Evolutionary conservation across 495 filamentous ascomycete genomes (phyloP).

Genomic region (Immersiella caudata): DNA sequence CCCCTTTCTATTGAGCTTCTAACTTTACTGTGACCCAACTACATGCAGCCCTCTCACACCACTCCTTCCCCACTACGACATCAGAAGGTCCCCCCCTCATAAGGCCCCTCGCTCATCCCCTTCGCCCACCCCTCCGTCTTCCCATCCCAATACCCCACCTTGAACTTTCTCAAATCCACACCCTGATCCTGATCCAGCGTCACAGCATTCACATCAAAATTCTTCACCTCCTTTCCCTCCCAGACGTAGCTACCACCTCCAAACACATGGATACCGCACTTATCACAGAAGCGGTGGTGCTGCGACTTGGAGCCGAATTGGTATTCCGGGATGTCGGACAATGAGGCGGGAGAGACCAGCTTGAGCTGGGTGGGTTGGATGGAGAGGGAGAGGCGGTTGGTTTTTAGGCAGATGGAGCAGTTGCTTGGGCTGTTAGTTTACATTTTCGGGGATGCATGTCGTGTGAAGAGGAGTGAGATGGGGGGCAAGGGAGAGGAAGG

Average conservation of each 20-base stretch:
- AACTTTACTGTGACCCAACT: no score
- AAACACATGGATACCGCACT: conserved; percentile 18
- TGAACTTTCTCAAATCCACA: conserved; percentile 8
- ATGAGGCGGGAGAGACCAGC: conserved; percentile 3
- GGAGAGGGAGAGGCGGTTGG: conserved; percentile 6
- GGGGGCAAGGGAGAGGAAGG: no score
- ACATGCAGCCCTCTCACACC: no score
- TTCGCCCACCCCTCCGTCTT: conserved; percentile 7
- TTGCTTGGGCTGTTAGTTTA: neutral
- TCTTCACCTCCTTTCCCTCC: conserved; percentile 10
- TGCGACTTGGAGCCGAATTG: conserved; percentile 12
- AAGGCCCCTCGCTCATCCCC: neutral
- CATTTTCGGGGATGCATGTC: no score
- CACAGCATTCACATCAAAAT: conserved; percentile 13
- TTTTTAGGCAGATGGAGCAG: conserved; percentile 23
- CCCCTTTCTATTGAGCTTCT: no score
- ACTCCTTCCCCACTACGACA: no score
- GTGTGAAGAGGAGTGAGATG: no score
- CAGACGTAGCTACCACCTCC: conserved; percentile 5
- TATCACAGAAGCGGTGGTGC: conserved; percentile 13
- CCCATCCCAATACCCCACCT: conserved; percentile 19
- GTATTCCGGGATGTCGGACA: conserved; percentile 6
- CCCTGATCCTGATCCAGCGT: conserved; percentile 19
- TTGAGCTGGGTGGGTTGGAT: conserved; percentile 8
- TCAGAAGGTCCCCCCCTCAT: conserved; percentile 1